A percentile compares a stretch with the other conserved stretches of the same genome.
These are phyloP conservation scores for Panaeolus papilionaceus DNA, from an alignment of 768 basidiomycete genomes.

Conservation along the genomic window DNA sequence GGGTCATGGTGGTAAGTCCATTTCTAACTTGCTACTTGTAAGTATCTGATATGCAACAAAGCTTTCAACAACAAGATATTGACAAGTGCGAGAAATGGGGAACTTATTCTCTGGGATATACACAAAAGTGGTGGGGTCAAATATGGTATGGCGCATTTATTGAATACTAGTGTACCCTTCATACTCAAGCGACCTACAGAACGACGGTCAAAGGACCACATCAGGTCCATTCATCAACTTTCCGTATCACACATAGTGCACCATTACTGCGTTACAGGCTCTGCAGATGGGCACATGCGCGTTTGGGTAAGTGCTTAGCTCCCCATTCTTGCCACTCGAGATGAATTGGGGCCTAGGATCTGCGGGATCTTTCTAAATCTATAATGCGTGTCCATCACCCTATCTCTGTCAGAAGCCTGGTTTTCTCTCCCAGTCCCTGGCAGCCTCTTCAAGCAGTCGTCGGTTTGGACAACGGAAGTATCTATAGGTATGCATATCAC, in stretches of 20 bases:
- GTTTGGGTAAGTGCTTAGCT: slow-evolving; percentile 65
- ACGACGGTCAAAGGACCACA: slow-evolving; percentile 69
- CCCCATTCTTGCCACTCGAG: background rate
- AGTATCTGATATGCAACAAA: slow-evolving; percentile 35
- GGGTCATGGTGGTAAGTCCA: slow-evolving; percentile 66
- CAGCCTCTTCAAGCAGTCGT: slow-evolving; percentile 73
- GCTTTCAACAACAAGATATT: slow-evolving; percentile 78
- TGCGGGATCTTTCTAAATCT: slow-evolving; percentile 74
- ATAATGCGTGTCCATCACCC: slow-evolving; percentile 76
- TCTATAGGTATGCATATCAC: slow-evolving; percentile 58
- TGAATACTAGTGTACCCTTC: background rate
- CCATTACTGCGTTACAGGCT: slow-evolving; percentile 79
- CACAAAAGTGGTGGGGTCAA: slow-evolving; percentile 70
- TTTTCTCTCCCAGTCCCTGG: slow-evolving; percentile 70
- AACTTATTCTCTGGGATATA: slow-evolving; percentile 85
- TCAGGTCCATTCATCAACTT: slow-evolving; percentile 73
- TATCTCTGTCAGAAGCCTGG: slow-evolving; percentile 68
- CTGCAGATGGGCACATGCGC: slow-evolving; percentile 80
- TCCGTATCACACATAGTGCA: slow-evolving; percentile 71
- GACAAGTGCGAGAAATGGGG: slow-evolving; percentile 82
- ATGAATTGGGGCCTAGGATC: slow-evolving; percentile 52
- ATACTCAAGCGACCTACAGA: slow-evolving; percentile 44
- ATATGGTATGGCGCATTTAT: slow-evolving; percentile 56
- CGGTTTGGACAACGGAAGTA: slow-evolving; percentile 73
- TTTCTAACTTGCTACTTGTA: slow-evolving; percentile 1